phyloP scores from a whole-genome alignment of 2,329 filamentous ascomycete genomes.

The Trichoderma afroharzianum region DNA sequence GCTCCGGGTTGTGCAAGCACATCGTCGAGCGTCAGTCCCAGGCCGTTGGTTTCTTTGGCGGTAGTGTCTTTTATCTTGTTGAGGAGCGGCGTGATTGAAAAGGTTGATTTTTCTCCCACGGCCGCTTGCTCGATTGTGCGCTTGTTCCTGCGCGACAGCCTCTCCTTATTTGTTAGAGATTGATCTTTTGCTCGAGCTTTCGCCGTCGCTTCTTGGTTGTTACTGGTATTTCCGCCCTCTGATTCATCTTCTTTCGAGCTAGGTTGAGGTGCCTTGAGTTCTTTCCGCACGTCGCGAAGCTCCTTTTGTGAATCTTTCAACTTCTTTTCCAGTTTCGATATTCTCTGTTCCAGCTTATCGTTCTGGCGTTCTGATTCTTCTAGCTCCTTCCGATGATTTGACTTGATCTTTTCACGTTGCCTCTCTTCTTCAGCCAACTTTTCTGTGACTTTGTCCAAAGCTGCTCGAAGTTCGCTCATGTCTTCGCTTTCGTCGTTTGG shows the following conservation, averaged over 20 bases:
- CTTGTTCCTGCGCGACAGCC: conserved; percentile 45
- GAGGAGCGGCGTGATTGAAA: conserved; percentile 91
- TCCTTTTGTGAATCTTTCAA: conserved; percentile 67
- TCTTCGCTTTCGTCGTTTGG: conserved; percentile 34
- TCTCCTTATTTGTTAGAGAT: conserved; percentile 40
- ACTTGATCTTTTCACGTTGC: conserved; percentile 44
- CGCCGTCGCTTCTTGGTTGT: conserved; percentile 42
- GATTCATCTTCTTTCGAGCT: conserved; percentile 38
- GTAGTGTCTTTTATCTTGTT: conserved; percentile 62
- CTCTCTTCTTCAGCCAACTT: conserved; percentile 40
- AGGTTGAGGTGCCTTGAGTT: conserved; percentile 38
- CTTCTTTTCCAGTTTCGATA: conserved; percentile 67
- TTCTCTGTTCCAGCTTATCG: conserved; percentile 64
- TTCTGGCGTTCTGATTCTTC: conserved; percentile 60
- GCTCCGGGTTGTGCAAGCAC: not conserved
- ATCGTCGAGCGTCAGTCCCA: conserved; percentile 7
- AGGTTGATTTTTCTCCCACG: conserved; percentile 81
- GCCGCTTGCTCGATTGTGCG: conserved; percentile 47
- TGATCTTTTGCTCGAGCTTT: conserved; percentile 38
- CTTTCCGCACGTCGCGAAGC: conserved; percentile 58
- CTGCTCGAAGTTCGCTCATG: conserved; percentile 38
- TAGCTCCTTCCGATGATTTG: conserved; percentile 50
- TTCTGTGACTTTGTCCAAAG: conserved; percentile 36
- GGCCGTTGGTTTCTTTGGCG: conserved; percentile 25
- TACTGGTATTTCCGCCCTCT: conserved; percentile 22